Evolutionary conservation across 179 eudicot genomes (phyloP).

Genomic region (Actinidia arguta): DNA sequence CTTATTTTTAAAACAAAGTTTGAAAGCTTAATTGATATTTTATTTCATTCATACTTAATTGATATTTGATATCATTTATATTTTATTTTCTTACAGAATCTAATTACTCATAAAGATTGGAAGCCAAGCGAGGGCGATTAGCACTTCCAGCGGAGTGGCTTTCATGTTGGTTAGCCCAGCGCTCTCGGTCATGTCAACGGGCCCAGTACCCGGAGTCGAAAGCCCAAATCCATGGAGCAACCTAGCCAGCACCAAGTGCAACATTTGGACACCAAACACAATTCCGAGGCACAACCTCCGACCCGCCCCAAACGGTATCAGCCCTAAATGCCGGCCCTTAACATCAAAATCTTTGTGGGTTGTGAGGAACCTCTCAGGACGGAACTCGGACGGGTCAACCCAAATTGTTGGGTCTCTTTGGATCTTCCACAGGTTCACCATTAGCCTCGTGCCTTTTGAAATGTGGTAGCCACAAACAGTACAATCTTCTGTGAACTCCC

Average conservation of each 20-base stretch:
- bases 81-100: background rate
- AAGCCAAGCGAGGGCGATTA: slow-evolving; percentile 23
- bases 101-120: slow-evolving; percentile 10
- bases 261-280: slow-evolving; percentile 14
- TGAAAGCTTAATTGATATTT: too few species aligned
- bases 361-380: slow-evolving; percentile 32
- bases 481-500: slow-evolving; percentile 10
- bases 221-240: slow-evolving; percentile 32
- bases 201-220: slow-evolving; percentile 2
- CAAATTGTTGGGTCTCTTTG: slow-evolving; percentile 23
- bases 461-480: slow-evolving; percentile 13
- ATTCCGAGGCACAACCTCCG: slow-evolving; percentile 30
- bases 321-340: slow-evolving; percentile 21
- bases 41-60: too few species aligned
- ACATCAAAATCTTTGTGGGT: slow-evolving; percentile 29
- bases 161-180: slow-evolving; percentile 26
- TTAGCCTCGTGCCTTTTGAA: slow-evolving; percentile 18
- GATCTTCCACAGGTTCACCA: slow-evolving; percentile 15
- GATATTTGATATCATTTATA: background rate
- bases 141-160: slow-evolving; percentile 33
- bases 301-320: slow-evolving; percentile 31
- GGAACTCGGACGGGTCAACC: slow-evolving; percentile 22
- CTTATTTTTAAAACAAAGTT: too few species aligned
- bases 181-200: slow-evolving; percentile 37
- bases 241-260: slow-evolving; percentile 24